phyloP scores from a whole-genome alignment of 345 rosid genomes.

The Heritiera fomes region DNA sequence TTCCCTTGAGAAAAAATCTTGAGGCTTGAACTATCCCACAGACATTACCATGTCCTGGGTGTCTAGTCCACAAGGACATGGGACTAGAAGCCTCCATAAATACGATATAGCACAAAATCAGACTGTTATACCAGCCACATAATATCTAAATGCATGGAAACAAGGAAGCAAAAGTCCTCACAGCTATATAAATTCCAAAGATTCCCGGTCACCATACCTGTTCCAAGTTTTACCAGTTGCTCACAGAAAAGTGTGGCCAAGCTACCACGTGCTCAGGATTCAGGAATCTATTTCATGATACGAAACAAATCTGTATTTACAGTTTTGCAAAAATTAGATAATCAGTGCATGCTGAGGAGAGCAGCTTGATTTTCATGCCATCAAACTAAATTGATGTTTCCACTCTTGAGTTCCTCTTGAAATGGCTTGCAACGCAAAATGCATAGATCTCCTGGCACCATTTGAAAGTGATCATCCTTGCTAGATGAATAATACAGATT shows the following conservation, averaged over 20 bases:
- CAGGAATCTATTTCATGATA: not conserved
- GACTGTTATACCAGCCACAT: not conserved
- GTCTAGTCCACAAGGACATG: too few species aligned
- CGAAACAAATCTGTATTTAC: not conserved
- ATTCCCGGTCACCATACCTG: not conserved
- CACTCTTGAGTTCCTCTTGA: constrained; percentile 19
- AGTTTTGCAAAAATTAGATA: not conserved
- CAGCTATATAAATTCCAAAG: not conserved
- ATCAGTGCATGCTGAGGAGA: not conserved
- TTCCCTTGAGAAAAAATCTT: too few species aligned
- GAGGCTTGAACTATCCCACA: too few species aligned
- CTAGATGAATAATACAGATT: not conserved
- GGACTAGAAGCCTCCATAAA: too few species aligned
- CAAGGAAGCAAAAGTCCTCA: not conserved
- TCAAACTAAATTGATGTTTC: constrained; percentile 18
- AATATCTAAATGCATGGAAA: not conserved
- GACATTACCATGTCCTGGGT: too few species aligned
- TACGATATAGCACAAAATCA: not conserved
- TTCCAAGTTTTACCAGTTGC: not conserved
- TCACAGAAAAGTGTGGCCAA: not conserved
- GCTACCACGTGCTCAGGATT: not conserved
- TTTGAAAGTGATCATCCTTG: constrained; percentile 22
- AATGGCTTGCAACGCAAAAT: constrained; percentile 15
- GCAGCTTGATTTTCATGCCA: too few species aligned
- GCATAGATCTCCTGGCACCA: constrained; percentile 23